Evolutionary conservation across 2,329 filamentous ascomycete genomes (phyloP).

Genomic region (Trichoderma citrinoviride): DNA sequence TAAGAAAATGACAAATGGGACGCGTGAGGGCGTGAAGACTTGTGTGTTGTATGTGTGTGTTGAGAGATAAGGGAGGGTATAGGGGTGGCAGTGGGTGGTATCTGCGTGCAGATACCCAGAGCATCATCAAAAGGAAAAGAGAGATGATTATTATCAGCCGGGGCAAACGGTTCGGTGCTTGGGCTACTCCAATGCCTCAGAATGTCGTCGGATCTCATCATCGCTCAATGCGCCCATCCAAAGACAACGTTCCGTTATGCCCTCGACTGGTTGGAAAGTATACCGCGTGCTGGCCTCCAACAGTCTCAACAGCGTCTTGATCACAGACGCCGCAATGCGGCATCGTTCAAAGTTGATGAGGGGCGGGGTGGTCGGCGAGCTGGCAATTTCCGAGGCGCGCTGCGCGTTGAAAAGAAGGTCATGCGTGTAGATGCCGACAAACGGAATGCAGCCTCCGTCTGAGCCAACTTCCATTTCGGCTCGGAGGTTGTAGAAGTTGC

Average conservation of each 20-base stretch:
- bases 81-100: background rate
- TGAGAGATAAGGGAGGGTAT: background rate
- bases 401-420: slow-evolving; percentile 80
- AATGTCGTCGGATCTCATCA: slow-evolving; percentile 64
- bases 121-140: background rate
- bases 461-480: slow-evolving; percentile 72
- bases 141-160: too few species aligned
- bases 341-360: slow-evolving; percentile 83
- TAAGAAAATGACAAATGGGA: background rate
- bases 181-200: slow-evolving; percentile 46
- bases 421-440: slow-evolving; percentile 80
- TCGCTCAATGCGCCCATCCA: slow-evolving; percentile 78
- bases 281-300: slow-evolving; percentile 76
- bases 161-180: too few species aligned
- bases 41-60: background rate
- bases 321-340: slow-evolving; percentile 69
- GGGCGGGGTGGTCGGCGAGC: slow-evolving; percentile 62
- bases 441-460: slow-evolving; percentile 75
- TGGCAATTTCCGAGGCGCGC: slow-evolving; percentile 70
- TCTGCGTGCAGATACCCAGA: background rate
- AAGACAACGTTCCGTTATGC: slow-evolving; percentile 75
- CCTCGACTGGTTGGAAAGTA: slow-evolving; percentile 69
- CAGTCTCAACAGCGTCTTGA: slow-evolving; percentile 76
- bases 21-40: background rate
- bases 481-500: slow-evolving; percentile 74